Conservation (phyloP, 495 filamentous ascomycete genomes). For the Halenospora varia region DNA sequence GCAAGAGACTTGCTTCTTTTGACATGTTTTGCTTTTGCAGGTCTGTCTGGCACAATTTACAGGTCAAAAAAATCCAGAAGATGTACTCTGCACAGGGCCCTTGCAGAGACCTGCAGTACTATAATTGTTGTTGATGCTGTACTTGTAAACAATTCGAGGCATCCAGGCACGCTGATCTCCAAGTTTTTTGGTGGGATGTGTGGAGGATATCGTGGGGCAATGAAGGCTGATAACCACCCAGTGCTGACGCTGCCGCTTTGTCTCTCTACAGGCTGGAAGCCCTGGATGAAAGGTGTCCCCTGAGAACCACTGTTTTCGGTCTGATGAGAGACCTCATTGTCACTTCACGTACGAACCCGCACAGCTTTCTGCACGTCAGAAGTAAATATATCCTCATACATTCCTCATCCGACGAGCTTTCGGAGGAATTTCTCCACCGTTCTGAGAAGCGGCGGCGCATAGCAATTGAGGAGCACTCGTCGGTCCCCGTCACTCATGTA, state of each 20-base stretch:
- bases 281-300: not conserved
- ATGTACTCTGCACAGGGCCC: not conserved
- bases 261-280: not conserved
- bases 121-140: not conserved
- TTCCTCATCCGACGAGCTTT: no score
- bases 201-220: not conserved
- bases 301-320: not conserved
- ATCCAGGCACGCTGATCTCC: not conserved
- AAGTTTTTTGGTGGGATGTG: no score
- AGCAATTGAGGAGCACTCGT: no score
- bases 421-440: no score
- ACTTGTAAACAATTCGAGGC: no score
- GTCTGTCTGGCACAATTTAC: not conserved
- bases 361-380: not conserved
- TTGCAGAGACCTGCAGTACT: not conserved
- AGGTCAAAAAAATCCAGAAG: not conserved
- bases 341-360: not conserved
- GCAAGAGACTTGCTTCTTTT: not conserved
- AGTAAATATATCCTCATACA: not conserved
- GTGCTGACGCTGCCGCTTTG: not conserved
- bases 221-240: not conserved
- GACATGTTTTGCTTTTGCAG: not conserved
- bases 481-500: no score
- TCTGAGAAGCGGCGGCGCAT: no score
- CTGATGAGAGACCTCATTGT: not conserved